A percentile compares a stretch with the other conserved stretches of the same genome.
Evolutionary conservation across 2,329 filamentous ascomycete genomes (phyloP).

Genomic region (Aspergillus brunneoviolaceus): DNA sequence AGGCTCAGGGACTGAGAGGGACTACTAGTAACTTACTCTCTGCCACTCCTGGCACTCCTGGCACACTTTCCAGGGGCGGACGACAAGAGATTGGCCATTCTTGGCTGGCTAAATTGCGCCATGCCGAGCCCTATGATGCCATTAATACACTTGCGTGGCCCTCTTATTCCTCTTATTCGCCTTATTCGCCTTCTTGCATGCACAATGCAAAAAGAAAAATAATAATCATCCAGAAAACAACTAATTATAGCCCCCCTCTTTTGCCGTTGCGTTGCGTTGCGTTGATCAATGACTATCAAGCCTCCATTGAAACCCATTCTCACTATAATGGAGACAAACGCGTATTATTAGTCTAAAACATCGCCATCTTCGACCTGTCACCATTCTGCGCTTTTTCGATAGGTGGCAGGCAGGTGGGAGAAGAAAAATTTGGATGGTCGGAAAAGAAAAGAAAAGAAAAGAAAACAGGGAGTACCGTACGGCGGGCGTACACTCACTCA

Average conservation of each 20-base stretch:
- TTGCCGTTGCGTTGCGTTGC: too few species aligned
- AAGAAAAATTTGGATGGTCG: not conserved
- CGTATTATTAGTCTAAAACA: not conserved
- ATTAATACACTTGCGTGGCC: not conserved
- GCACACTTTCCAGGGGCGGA: not conserved
- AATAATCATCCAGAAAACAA: not conserved
- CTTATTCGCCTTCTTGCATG: too few species aligned
- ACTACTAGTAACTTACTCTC: too few species aligned
- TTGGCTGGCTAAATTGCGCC: not conserved
- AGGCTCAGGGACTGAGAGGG: not conserved
- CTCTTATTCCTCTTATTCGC: too few species aligned
- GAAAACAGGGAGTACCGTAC: too few species aligned
- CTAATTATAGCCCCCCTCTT: not conserved
- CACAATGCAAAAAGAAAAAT: too few species aligned
- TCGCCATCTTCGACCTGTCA: conserved; percentile 1
- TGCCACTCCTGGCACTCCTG: too few species aligned
- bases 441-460: too few species aligned
- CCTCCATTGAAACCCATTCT: not conserved
- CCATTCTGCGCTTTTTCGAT: not conserved
- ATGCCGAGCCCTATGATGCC: conserved; percentile 7
- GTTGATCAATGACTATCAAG: not conserved
- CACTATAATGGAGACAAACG: not conserved
- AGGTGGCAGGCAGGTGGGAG: too few species aligned
- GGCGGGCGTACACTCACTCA: too few species aligned
- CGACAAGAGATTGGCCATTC: not conserved